phyloP scores from a whole-genome alignment of 2,329 filamentous ascomycete genomes.

The Bipolaris oryzae region DNA sequence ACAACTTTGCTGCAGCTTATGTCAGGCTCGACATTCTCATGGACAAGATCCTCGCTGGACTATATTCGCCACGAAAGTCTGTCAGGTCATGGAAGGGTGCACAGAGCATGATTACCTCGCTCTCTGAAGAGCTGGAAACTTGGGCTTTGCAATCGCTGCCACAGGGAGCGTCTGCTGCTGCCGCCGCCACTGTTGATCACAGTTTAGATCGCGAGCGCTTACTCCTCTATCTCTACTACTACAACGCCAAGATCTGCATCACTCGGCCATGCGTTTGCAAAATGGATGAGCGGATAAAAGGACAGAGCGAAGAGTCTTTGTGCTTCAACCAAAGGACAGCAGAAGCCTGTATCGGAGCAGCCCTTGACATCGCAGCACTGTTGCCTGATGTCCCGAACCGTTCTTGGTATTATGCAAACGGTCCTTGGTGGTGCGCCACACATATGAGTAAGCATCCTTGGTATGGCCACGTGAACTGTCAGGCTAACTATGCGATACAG shows the following conservation, averaged over 20 bases:
- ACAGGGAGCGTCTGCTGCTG: constrained; percentile 11
- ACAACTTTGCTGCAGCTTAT: constrained; percentile 8
- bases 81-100: constrained; percentile 41
- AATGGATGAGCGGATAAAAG: constrained; percentile 40
- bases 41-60: constrained; percentile 21
- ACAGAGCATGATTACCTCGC: constrained; percentile 25
- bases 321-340: constrained; percentile 41
- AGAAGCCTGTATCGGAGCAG: constrained; percentile 43
- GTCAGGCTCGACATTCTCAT: constrained; percentile 21
- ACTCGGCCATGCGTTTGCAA: constrained; percentile 49
- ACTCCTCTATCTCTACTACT: constrained; percentile 37
- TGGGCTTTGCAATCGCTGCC: constrained; percentile 37
- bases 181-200: not conserved
- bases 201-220: constrained; percentile 20
- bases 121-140: constrained; percentile 36
- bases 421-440: constrained; percentile 50
- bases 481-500: constrained; percentile 8
- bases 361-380: constrained; percentile 36
- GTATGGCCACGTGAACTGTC: not conserved
- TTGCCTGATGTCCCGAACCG: constrained; percentile 37
- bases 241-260: constrained; percentile 45
- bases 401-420: constrained; percentile 21
- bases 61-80: constrained; percentile 46
- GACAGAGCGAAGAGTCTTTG: constrained; percentile 37
- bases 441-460: constrained; percentile 23